Evolutionary conservation across 805 yeast genomes (phyloP), one percentile per base, ranked within the genome.

Genomic region (Candida nemodendra): DNA sequence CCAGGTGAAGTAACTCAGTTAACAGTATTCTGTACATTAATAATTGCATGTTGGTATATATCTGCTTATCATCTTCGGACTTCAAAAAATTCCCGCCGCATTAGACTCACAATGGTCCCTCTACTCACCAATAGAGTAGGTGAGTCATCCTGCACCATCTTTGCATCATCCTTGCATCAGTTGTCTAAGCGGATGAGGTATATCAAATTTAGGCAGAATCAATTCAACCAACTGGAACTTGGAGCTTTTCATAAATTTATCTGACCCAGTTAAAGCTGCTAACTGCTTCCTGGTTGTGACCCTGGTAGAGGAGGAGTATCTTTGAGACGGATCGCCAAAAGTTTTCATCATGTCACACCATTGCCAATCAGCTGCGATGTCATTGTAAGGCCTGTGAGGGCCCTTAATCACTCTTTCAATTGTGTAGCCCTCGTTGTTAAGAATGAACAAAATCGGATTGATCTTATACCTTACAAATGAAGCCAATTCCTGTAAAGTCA

Each of bases 341-440:
- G 77, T 72, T 44, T 71, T 67, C 47, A 85, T 69, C 36, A 86
- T 63, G 41, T 77, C 66, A 7, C 81, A 71, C 95, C 95, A 89
- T 47, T 81, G 57, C 76, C 78, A 71, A n/a, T 59, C 50, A 6
- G 60, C 61, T 37, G 69, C 64, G 30, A 74, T 71, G 44, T 74
- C 79, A 47, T 74, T 74, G 47, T 74, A 74, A 0, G 72, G 59
- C 36, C 77, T 60, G 4, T 62, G 50, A n/a, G 77, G 74, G 4
- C 79, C 79, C 41, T 61, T 59, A 35, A 74, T 72, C 15, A 64
- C 65, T 47, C 79, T 57, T 53, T 74, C 79, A 36, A 74, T 69
- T 0, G 78, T 71, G 51, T 74, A 74, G 0, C 79, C 79, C 23
- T 66, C 69, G 45, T 74, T 74, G 47, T 74, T 74, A 50, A 74